Conservation (phyloP, 257 asterid genomes). For the Jacaranda copaia region DNA sequence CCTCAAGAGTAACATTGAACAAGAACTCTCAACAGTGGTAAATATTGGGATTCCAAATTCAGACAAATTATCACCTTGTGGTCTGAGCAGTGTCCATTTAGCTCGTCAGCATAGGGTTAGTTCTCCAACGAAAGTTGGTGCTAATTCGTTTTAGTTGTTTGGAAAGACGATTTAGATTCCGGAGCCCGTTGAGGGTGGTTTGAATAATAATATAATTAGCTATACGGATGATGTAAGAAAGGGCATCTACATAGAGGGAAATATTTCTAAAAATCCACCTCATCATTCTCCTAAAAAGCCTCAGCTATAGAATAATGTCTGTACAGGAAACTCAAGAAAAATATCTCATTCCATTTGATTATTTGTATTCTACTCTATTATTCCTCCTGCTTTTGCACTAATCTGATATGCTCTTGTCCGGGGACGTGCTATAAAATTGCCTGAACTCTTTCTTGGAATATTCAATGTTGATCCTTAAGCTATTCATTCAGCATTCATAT, state of each 20-base stretch:
- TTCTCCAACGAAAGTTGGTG: constrained; percentile 28
- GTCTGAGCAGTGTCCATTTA: constrained; percentile 42
- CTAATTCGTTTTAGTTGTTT: constrained; percentile 45
- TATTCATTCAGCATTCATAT: too few species aligned
- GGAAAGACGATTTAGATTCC: constrained; percentile 47
- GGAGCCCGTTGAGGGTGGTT: constrained; percentile 21
- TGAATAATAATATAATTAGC: not conserved
- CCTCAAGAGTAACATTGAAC: constrained; percentile 11
- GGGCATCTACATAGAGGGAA: not conserved
- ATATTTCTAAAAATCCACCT: not conserved
- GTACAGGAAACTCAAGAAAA: too few species aligned
- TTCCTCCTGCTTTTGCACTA: too few species aligned
- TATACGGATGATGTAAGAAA: not conserved
- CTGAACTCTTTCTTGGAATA: too few species aligned
- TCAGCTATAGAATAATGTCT: too few species aligned
- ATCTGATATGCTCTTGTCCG: too few species aligned
- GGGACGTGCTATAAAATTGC: too few species aligned
- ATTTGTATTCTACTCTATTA: too few species aligned
- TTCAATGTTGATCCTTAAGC: too few species aligned
- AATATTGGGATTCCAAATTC: constrained; percentile 36
- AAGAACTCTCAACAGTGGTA: constrained; percentile 39
- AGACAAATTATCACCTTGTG: constrained; percentile 38
- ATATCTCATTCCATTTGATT: too few species aligned
- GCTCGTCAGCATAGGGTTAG: constrained; percentile 23
- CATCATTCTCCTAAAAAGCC: not conserved